These are phyloP conservation scores for Cylindrodendrum hubeiense DNA, from an alignment of 2,329 filamentous ascomycete species.

Conservation along the genomic window DNA sequence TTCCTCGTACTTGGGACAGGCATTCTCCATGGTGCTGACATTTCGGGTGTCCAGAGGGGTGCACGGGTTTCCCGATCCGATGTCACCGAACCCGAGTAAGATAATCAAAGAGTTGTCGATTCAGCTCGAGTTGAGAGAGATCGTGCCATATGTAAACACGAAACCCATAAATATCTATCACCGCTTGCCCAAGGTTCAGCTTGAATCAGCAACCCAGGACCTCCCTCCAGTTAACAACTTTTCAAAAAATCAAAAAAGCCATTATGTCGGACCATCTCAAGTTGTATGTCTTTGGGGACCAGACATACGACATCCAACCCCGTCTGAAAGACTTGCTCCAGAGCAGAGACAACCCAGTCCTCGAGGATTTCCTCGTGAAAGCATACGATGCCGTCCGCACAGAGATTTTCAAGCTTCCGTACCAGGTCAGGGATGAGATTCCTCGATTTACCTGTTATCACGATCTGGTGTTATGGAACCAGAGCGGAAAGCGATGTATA, in stretches of 20 bases:
- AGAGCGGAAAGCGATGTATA: slow-evolving; percentile 32
- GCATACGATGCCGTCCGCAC: slow-evolving; percentile 32
- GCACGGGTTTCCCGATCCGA: not conserved
- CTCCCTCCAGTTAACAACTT: not conserved
- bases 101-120: not conserved
- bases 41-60: not conserved
- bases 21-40: not conserved
- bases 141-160: not conserved
- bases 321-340: slow-evolving; percentile 30
- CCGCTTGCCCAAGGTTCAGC: not conserved
- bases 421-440: slow-evolving; percentile 30
- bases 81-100: not conserved
- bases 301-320: slow-evolving; percentile 18
- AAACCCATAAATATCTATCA: not conserved
- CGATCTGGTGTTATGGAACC: slow-evolving; percentile 34
- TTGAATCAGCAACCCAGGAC: not conserved
- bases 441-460: slow-evolving; percentile 36
- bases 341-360: slow-evolving; percentile 37
- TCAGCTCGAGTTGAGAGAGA: not conserved
- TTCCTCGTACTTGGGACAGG: not conserved
- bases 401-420: slow-evolving; percentile 31
- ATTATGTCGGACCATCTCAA: not conserved
- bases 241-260: not conserved
- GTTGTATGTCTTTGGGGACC: slow-evolving; percentile 18
- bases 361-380: slow-evolving; percentile 34